Percentiles rank a stretch among this genome's conserved stretches.
Conservation (phyloP, 2,329 filamentous ascomycete species). For the Verruconis gallopava region DNA sequence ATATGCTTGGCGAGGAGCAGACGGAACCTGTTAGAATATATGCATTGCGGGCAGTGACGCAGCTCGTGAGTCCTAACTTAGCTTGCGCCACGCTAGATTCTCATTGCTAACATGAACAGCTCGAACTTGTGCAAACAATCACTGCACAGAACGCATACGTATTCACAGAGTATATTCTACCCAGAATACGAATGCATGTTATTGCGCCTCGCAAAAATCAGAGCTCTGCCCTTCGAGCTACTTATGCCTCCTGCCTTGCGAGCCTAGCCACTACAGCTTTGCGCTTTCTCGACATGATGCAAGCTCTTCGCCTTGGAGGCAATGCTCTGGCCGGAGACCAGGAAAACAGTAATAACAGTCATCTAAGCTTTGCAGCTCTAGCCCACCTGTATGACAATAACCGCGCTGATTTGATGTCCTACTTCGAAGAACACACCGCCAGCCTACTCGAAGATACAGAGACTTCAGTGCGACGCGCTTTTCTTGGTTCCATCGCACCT, state of each 20-base stretch:
- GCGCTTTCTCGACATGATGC: conserved; percentile 79
- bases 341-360: conserved; percentile 65
- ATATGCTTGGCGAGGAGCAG: conserved; percentile 60
- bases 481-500: conserved; percentile 80
- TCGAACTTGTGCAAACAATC: conserved; percentile 77
- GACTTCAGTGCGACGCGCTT: conserved; percentile 75
- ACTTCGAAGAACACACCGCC: conserved; percentile 83
- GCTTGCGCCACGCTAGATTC: background rate
- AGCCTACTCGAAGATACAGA: conserved; percentile 77
- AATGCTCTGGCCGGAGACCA: conserved; percentile 59
- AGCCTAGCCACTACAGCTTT: conserved; percentile 76
- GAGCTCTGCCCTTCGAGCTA: conserved; percentile 65
- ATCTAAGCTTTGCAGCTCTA: conserved; percentile 62
- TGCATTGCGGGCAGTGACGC: conserved; percentile 74
- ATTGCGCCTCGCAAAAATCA: conserved; percentile 37
- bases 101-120: conserved; percentile 16
- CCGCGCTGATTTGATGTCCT: conserved; percentile 65
- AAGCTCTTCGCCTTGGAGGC: conserved; percentile 72
- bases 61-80: conserved; percentile 40
- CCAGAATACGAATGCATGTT: conserved; percentile 44
- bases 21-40: conserved; percentile 75
- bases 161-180: conserved; percentile 55
- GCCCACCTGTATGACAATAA: conserved; percentile 80
- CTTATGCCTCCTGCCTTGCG: conserved; percentile 85
- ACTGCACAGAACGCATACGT: conserved; percentile 58